Base-by-base conservation (phyloP, 2,329 filamentous ascomycete genomes). In the Pseudogymnoascus sp. region DNA sequence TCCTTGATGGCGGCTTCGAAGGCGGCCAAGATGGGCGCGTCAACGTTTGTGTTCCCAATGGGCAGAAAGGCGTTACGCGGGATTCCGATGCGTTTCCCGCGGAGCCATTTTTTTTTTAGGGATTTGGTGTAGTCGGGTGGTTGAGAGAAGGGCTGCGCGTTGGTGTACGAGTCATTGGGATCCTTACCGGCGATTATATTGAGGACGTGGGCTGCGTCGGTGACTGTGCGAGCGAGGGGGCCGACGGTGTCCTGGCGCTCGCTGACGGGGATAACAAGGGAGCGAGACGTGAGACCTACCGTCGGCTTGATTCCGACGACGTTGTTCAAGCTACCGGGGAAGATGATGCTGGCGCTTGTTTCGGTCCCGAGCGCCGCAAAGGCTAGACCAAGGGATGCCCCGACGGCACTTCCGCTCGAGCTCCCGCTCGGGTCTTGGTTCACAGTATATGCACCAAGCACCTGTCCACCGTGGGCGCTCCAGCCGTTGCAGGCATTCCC, bases 221-320 rank as follows among this genome's bases (percentile, higher is more conserved):
- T 80, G 2, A 91, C 83, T 0, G 82, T 88, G 21, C 83, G 80
- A 0, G 83, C 83, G 74, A 91, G 84, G 0, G 82, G 79, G 0
- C 88, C 87, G 0, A 89, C 77, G 0, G 82, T 86, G 68, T 91
- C 87, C 69, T 88, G 85, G 68, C 85, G 81, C 33, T 80, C 74
- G 2, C 80, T 83, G 3, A 90, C 84, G 0, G 88, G 88, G 10
- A 91, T 82, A 1, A 89, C 87, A 4, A 87, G 77, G 65, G 81
- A 75, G 9, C 83, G 76, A 1, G 83, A 85, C 0, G 82, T 87
- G 2, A 88, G 76, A 0, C 86, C 86, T 0, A 88, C 83, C 0
- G 84, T 87, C 1, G 86, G 84, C 71, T 86, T 87, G 71, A 90
- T 85, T 1, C 84, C 86, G 0, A 88, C 86, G 1, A 88, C 72